phyloP scores from a whole-genome alignment of 2,329 filamentous ascomycete genomes.

The Seiridium cupressi region DNA sequence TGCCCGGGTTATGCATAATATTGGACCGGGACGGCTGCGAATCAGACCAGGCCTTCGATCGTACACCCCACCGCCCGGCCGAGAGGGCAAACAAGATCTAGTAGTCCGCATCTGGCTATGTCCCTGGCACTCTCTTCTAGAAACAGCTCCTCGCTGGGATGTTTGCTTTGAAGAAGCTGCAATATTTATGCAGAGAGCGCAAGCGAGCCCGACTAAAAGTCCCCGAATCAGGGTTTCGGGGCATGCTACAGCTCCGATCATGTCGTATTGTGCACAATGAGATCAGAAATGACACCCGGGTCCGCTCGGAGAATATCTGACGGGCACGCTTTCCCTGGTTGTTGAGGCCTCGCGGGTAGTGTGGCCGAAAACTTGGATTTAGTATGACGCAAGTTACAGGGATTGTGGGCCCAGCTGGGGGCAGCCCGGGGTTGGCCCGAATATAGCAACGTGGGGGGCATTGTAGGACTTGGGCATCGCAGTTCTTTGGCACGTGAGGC shows the following conservation, averaged over 20 bases:
- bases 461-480: no score
- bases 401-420: neutral
- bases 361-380: neutral
- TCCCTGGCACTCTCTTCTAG: neutral
- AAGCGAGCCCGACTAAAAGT: neutral
- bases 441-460: neutral
- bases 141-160: neutral
- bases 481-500: neutral
- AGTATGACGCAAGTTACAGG: neutral
- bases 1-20: no score
- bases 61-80: neutral
- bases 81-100: neutral
- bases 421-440: neutral
- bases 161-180: neutral
- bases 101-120: neutral
- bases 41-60: neutral
- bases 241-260: neutral
- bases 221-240: neutral
- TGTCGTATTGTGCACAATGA: neutral
- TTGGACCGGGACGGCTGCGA: neutral
- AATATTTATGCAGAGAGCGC: neutral
- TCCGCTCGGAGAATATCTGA: neutral
- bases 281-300: constrained; percentile 1
- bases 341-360: neutral
- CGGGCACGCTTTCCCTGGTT: neutral